Base-by-base conservation (phyloP, 2,329 filamentous ascomycete genomes). In the Fusarium torulosum region DNA sequence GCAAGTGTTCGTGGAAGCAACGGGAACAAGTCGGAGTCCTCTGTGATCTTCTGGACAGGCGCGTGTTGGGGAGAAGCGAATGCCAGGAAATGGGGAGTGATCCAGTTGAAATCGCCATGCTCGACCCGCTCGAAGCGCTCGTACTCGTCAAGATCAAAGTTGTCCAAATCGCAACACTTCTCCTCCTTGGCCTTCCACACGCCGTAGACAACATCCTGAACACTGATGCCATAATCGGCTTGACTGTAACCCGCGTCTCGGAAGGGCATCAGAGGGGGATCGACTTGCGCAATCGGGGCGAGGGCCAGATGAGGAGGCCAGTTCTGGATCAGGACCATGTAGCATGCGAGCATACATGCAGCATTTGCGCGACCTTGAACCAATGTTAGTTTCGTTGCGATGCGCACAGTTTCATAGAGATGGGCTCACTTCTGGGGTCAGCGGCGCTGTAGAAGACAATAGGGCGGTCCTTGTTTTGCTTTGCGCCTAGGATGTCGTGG, bases 51-150 rank as follows among this genome's bases (percentile, higher is more conserved):
- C 56, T 88, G 86, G 14, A 91, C 87, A 7, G 94, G 92, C 57
- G 88, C 85, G 74, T 94, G 90, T 79, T 98, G 94, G 13, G 96
- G 96, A 20, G 95, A 98, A 43, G 96, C 96, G 78, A 99, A 98
- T 21, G 96, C 96, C 51, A 99, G 87, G 82, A 99, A 99, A 75
- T 94, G 85, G 10, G 95, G 94, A 7, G 94, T 97, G 60, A 99
- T 88, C 96, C 96, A 99, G 87, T 99, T 99, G 90, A 99, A 99
- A 81, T 99, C 96, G 67, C 96, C 96, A 84, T 97, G 94, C 78
- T 99, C 96, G 20, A 99, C 96, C 59, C 96, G 88, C 82, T 99
- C 96, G 74, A 88, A 99, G 77, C 88, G 91, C 81, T 99, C 96
- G 78, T 99, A 99, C 87, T 97, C 93, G 81, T 97, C 94, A 20